Base-by-base conservation (phyloP, 495 filamentous ascomycete genomes). In the Mytilinidion resinicola region DNA sequence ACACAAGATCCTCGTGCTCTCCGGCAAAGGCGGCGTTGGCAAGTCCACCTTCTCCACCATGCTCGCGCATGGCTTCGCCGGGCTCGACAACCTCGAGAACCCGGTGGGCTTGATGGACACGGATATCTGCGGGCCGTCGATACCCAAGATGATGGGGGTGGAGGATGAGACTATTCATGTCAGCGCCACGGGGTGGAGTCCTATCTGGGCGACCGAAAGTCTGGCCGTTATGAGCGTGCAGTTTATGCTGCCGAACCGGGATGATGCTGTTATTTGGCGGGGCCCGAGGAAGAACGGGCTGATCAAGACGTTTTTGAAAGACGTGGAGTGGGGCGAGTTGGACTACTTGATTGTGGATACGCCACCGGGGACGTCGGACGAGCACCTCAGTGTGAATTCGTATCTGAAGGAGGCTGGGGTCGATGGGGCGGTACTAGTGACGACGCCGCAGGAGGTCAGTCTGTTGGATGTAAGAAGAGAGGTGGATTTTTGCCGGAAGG, bases 91-190 rank as follows among this genome's bases (percentile, higher is more conserved):
- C 68, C 80, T 84, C 1, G 82, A 82, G 9, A 82, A 73, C 17
- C 88, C 83, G 9, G 86, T 98, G 5, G 92, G 91, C 10, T 82
- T 98, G 52, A 95, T 96, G 88, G 93, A 98, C 68, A 92, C 92
- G 1, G 93, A 98, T 73, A 93, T 98, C 61, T 93, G 89, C 71
- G 93, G 93, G 0, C 93, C 93, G 0, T 87, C 82, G 49, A 96
- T 97, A 56, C 93, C 93, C 0, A 95, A 95, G 74, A 96, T 98
- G 95, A 89, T 98, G 82, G 93, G 95, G 17, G 92, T 96, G 1
- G 90, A 96, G 72, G 70, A 80, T 4, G 91, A 96, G 74, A 91
- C 88, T 0, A 95, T 98, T 34, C 95, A 97, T 69, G 80, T 95
- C 21, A 89, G 82, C 70, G 80, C 77, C 17, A 77, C 80, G 0